Evolutionary conservation across 345 rosid genomes (phyloP).

Genomic region (Angophora floribunda): DNA sequence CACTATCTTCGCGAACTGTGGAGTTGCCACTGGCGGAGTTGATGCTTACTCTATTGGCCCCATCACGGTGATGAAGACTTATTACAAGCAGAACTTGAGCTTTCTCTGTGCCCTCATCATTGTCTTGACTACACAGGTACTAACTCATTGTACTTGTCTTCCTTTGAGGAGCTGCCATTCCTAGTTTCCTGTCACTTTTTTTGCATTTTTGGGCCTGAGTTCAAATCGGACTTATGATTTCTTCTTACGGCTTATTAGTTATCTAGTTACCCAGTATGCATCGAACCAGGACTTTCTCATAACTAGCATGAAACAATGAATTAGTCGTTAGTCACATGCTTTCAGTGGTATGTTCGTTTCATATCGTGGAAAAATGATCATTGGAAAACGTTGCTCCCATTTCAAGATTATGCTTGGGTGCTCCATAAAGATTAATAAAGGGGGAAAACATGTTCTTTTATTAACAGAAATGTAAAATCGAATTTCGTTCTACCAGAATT

Average conservation of each 20-base stretch:
- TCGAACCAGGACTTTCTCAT: neutral
- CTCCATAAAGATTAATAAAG: neutral
- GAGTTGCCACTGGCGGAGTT: slow-evolving; percentile 75
- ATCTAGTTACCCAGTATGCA: neutral
- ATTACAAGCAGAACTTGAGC: slow-evolving; percentile 70
- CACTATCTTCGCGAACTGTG: slow-evolving; percentile 88
- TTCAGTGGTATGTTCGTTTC: neutral
- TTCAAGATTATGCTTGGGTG: neutral
- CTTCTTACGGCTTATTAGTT: neutral
- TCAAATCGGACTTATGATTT: neutral
- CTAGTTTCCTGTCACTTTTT: neutral
- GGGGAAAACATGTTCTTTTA: neutral
- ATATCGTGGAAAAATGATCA: neutral
- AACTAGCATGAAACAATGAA: neutral
- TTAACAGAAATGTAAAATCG: neutral
- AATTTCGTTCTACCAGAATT: neutral
- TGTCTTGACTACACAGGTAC: slow-evolving; percentile 86
- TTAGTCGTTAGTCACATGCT: neutral
- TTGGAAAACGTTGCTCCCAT: neutral
- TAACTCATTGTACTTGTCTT: neutral
- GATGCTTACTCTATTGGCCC: slow-evolving; percentile 94
- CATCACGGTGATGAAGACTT: slow-evolving; percentile 88
- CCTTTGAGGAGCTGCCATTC: neutral
- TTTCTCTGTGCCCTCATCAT: slow-evolving; percentile 69
- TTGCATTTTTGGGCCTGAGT: neutral